Evolutionary conservation across 768 basidiomycete species (phyloP).

Genomic region (Lactarius quietus): DNA sequence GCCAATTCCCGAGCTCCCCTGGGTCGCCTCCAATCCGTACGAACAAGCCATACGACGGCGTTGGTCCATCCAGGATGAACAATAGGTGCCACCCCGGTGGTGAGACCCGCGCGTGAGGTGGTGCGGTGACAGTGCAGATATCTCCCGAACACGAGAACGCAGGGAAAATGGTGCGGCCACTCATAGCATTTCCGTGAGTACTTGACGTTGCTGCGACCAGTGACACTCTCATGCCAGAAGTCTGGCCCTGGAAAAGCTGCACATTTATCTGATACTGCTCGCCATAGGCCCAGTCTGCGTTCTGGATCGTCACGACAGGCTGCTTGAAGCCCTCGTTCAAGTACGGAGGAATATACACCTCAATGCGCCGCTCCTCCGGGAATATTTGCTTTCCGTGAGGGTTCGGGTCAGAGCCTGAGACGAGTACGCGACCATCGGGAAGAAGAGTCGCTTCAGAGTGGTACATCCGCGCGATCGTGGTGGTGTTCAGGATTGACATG

Average conservation of each 20-base stretch:
- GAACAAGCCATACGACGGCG: slow-evolving; percentile 71
- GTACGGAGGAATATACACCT: slow-evolving; percentile 88
- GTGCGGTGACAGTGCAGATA: slow-evolving; percentile 73
- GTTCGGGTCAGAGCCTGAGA: slow-evolving; percentile 75
- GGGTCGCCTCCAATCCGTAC: slow-evolving; percentile 84
- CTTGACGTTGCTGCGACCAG: slow-evolving; percentile 72
- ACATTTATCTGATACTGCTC: slow-evolving; percentile 51
- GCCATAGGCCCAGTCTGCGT: slow-evolving; percentile 62
- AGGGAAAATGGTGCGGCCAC: slow-evolving; percentile 68
- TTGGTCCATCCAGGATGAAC: slow-evolving; percentile 73
- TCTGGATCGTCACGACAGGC: slow-evolving; percentile 57
- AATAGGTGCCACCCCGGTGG: slow-evolving; percentile 78
- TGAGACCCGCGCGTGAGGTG: slow-evolving; percentile 61
- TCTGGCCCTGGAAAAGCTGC: slow-evolving; percentile 39
- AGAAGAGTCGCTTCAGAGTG: slow-evolving; percentile 76
- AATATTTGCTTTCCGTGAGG: slow-evolving; percentile 41
- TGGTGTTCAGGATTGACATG: slow-evolving; percentile 63
- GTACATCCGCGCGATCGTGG: slow-evolving; percentile 72
- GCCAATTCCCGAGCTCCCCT: slow-evolving; percentile 69
- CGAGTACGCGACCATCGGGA: slow-evolving; percentile 68
- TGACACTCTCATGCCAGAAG: slow-evolving; percentile 52
- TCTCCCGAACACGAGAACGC: slow-evolving; percentile 64
- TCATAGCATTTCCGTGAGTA: slow-evolving; percentile 77
- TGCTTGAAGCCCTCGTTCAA: slow-evolving; percentile 58
- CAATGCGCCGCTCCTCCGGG: slow-evolving; percentile 73